Percentiles rank a stretch among this genome's conserved stretches.
Evolutionary conservation across 495 filamentous ascomycete species (phyloP).

Genomic region (Xylaria intraflava): DNA sequence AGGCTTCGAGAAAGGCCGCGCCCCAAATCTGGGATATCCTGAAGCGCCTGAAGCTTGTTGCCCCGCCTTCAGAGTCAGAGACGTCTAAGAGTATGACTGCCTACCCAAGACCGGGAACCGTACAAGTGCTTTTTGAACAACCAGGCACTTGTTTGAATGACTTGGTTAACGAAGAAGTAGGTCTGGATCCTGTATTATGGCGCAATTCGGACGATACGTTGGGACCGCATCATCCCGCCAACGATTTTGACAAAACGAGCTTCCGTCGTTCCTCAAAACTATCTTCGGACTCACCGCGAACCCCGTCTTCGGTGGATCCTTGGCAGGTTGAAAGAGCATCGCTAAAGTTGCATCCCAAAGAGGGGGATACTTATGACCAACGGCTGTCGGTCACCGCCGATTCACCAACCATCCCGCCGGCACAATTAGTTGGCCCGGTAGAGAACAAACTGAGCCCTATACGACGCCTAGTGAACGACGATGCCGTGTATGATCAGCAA

Average conservation of each 20-base stretch:
- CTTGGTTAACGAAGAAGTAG: conserved; percentile 22
- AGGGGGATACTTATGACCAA: conserved; percentile 21
- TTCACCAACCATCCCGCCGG: conserved; percentile 26
- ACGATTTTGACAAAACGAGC: conserved; percentile 20
- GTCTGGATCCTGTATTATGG: conserved; percentile 20
- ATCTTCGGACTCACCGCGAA: conserved; percentile 23
- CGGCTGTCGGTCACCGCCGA: conserved; percentile 16
- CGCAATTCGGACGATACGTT: conserved; percentile 13
- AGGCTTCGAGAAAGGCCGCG: conserved; percentile 30
- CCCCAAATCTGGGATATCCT: conserved; percentile 33
- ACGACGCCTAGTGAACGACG: conserved; percentile 13
- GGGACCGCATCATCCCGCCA: conserved; percentile 11
- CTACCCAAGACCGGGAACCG: conserved; percentile 15
- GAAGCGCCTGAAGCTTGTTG: conserved; percentile 35
- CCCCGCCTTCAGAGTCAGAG: conserved; percentile 17
- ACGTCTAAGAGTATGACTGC: conserved; percentile 19
- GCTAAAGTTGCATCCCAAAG: conserved; percentile 19
- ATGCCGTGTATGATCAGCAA: conserved; percentile 17
- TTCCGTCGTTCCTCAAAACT: conserved; percentile 20
- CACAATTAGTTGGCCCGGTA: conserved; percentile 20
- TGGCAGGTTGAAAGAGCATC: conserved; percentile 21
- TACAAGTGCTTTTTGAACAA: conserved; percentile 20
- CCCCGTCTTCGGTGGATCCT: conserved; percentile 14
- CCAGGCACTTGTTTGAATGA: conserved; percentile 19
- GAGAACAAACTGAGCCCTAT: conserved; percentile 7